phyloP scores from a whole-genome alignment of 768 basidiomycete species.

The Naganishia vishniacii region DNA sequence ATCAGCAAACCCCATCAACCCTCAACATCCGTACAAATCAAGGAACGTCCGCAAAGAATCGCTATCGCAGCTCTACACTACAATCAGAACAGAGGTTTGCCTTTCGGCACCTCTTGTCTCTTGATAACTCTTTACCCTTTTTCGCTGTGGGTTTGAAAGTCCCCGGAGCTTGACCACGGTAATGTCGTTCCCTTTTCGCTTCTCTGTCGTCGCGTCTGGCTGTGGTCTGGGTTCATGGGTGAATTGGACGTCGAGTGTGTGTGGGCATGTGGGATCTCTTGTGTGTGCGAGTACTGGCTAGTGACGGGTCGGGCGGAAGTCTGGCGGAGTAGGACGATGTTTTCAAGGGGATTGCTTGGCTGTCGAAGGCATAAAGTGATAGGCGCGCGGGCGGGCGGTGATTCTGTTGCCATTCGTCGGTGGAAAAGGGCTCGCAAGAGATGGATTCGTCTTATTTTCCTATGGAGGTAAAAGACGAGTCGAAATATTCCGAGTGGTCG shows the following conservation, averaged over 20 bases:
- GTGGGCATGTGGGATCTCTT: slow-evolving; percentile 10
- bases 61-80: slow-evolving; percentile 20
- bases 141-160: slow-evolving; percentile 24
- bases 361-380: neutral
- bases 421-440: slow-evolving; percentile 5
- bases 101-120: neutral
- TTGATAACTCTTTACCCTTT: neutral
- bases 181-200: neutral
- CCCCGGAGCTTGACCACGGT: slow-evolving; percentile 15
- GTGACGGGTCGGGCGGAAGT: neutral
- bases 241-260: neutral
- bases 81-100: neutral
- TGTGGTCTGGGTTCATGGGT: neutral
- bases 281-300: neutral
- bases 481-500: slow-evolving; percentile 9
- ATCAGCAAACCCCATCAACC: neutral
- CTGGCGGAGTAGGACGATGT: neutral
- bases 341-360: neutral
- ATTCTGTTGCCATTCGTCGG: neutral
- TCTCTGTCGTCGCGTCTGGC: neutral
- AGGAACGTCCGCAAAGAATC: slow-evolving; percentile 22
- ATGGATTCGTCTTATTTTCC: neutral
- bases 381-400: neutral
- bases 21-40: slow-evolving; percentile 9
- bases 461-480: neutral